Base-by-base conservation (phyloP, 441 rosid genomes). In the Euphorbia neoarborescens region DNA sequence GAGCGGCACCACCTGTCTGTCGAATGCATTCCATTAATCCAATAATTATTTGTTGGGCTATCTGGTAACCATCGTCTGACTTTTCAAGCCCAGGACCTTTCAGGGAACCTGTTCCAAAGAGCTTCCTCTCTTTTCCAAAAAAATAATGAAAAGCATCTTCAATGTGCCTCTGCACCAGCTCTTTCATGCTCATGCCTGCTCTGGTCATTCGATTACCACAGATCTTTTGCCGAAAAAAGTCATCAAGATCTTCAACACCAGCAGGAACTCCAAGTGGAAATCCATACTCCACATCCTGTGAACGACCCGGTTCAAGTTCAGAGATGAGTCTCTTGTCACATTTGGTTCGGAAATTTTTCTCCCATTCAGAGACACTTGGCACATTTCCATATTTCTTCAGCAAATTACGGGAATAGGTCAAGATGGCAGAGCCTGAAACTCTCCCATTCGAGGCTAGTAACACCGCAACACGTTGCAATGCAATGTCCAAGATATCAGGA, bases 1-100 rank as follows among this genome's bases (percentile, higher is more conserved):
- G 99, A 62, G 94, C 92, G 78, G 98, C 98, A 77, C 99, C 98
- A 34, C 96, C 97, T 42, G 92, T 90, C 83, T 93, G 97, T 77
- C 82, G 84, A 69, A 96, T 86, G 77, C 92, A 88, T 2, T 91
- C 96, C 96, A 85, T 80, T 57, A 96, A 75, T 66, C 85, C 97
- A 74, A 78, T 70, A 73, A 89, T 83, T 75, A 93, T 88, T 76
- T 88, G 94, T 73, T 96, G 97, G 65, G 98, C 94, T 68, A 85
- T 82, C 81, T 86, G 96, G 84, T 81, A 87, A 63, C 84, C 96
- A 64, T 89, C 90, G 65, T 89, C 91, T 62, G 83, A 83, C 70
- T 87, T 92, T 72, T 91, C 97, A 68, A 81, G 14, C 54, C 80
- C 79, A 44, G 80, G 77, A 60, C 73, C 76, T 83, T 87, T 92